Evolutionary conservation across 345 rosid species (phyloP), one percentile per base, ranked within the genome.

Genomic region (Murraya paniculata): DNA sequence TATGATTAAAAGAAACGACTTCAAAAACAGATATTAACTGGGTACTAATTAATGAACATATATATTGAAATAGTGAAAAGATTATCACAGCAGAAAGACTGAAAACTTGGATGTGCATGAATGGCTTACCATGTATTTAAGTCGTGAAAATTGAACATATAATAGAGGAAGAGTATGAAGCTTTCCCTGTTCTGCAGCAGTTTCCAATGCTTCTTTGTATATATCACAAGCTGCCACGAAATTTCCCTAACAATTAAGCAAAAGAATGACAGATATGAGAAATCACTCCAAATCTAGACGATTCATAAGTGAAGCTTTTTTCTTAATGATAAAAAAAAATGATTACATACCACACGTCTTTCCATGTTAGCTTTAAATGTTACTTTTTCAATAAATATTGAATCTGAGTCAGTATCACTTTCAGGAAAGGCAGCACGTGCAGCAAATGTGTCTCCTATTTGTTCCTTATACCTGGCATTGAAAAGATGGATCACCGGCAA

Each of bases 331-430:
- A 7, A 25, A 71, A 27, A 28, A 50, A 45, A 45, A 60, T 33
- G 64, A 74, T 72, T 67, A 67, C 87, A 68, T 82, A 95, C 98
- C 91, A 88, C 73, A 25, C 98, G 93, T 73, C 82, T 95, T 85
- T 95, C 98, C 97, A 95, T 91, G 89, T 92, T 95, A 82, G 98
- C 97, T 88, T 88, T 91, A 69, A 80, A 86, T 50, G 85, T 79
- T 35, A 87, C 86, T 80, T 65, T 81, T 79, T 89, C 94, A 62
- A 92, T 85, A 70, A 89, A 92, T 80, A 84, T 82, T 14, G 82
- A 69, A 85, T 89, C 94, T 69, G 89, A 82, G 75, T 88, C 89
- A 30, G 79, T 80, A 50, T 78, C 68, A 77, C 86, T 85, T 74
- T 48, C 87, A 79, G 82, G 86, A 79, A 91, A 76, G 79, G 97